A percentile compares a stretch with the other conserved stretches of the same genome.
Evolutionary conservation across 495 filamentous ascomycete species (phyloP).

Genomic region (Hypoxylon perforatum): DNA sequence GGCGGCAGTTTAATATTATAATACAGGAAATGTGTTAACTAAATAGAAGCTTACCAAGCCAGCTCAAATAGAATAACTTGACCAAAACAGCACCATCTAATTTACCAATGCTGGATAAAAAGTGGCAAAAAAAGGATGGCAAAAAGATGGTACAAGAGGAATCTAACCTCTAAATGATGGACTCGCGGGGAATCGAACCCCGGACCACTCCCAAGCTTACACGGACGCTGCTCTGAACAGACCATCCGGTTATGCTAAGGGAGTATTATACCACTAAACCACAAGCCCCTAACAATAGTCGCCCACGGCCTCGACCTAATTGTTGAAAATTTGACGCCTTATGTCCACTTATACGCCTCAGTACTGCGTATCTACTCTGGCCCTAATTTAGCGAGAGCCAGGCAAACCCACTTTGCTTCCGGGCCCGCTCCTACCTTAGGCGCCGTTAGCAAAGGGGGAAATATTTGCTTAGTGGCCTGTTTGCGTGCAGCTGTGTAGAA

Average conservation of each 20-base stretch:
- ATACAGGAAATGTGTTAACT: too few species aligned
- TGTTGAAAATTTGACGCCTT: slow-evolving; percentile 10
- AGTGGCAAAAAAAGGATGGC: not conserved
- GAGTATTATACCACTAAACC: slow-evolving; percentile 42
- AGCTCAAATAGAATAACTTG: too few species aligned
- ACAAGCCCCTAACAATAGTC: slow-evolving; percentile 22
- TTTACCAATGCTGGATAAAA: too few species aligned
- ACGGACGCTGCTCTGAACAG: not conserved
- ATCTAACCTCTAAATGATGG: slow-evolving; percentile 28
- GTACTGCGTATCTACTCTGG: not conserved
- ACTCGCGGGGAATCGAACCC: slow-evolving; percentile 66
- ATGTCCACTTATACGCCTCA: slow-evolving; percentile 9
- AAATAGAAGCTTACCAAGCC: too few species aligned
- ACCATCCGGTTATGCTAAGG: slow-evolving; percentile 17
- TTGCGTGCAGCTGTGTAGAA: not conserved
- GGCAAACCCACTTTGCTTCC: not conserved
- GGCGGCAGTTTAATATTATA: too few species aligned
- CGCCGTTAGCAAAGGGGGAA: not conserved
- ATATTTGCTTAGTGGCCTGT: not conserved
- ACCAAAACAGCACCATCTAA: too few species aligned
- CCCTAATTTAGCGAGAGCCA: slow-evolving; percentile 22
- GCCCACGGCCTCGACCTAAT: not conserved
- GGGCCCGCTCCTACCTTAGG: not conserved
- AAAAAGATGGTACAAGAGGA: slow-evolving; percentile 26
- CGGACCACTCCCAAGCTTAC: slow-evolving; percentile 62